A percentile compares a stretch with the other conserved stretches of the same genome.
Evolutionary conservation across 148 eudicot species (phyloP).

Genomic region (Talinum fruticosum): DNA sequence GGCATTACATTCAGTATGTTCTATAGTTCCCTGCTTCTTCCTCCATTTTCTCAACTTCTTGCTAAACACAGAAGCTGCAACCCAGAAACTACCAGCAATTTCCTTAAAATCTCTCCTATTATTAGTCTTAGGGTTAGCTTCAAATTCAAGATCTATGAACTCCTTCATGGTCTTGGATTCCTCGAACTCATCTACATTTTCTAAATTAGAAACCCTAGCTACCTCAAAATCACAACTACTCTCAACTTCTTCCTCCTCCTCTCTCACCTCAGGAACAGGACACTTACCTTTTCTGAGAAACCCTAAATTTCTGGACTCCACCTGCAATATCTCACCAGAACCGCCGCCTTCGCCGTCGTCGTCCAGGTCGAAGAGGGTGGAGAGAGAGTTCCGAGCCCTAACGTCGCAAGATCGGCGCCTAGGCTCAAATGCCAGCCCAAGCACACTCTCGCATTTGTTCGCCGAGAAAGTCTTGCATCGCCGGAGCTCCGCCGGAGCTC

Average conservation of each 20-base stretch:
- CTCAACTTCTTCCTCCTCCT: conserved; percentile 14
- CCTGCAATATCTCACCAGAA: conserved; percentile 1
- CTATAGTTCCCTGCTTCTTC: conserved; percentile 43
- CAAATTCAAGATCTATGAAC: conserved; percentile 70
- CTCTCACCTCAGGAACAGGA: conserved; percentile 31
- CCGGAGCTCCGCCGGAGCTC: conserved; percentile 53
- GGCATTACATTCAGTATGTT: conserved; percentile 10
- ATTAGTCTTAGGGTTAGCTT: conserved; percentile 19
- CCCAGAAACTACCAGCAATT: conserved; percentile 53
- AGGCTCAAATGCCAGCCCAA: conserved; percentile 32
- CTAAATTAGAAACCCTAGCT: conserved; percentile 47
- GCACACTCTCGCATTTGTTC: conserved; percentile 31
- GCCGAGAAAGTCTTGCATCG: conserved; percentile 62
- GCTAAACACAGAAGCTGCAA: conserved; percentile 71
- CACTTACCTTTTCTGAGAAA: conserved; percentile 31
- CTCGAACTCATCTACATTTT: conserved; percentile 33
- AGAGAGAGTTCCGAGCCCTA: conserved; percentile 41
- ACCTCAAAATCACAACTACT: conserved; percentile 13
- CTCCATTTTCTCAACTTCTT: conserved; percentile 74
- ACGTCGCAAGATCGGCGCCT: conserved; percentile 80
- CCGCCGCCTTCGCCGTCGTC: conserved; percentile 38
- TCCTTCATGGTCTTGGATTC: conserved; percentile 76
- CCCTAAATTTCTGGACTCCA: conserved; percentile 58
- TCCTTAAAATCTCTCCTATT: conserved; percentile 45
- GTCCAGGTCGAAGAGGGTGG: conserved; percentile 45